Base-by-base conservation (phyloP, 179 eudicot genomes). In the Camellia oleifera region DNA sequence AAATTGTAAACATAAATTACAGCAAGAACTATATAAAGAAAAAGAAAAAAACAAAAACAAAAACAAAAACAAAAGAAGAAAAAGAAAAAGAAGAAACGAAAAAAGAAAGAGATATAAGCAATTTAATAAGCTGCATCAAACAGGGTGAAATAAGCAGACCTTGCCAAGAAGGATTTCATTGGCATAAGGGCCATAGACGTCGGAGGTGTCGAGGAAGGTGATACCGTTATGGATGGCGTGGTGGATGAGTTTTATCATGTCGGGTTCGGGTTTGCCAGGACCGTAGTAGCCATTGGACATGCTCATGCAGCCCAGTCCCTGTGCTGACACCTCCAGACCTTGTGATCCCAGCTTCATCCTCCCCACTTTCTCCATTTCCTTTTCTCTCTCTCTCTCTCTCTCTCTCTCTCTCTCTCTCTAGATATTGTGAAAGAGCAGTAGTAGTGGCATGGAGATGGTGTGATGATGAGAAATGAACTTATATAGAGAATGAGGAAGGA, bases 191-290 rank as follows among this genome's bases (percentile, higher is more conserved):
- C 75, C 77, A 4, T 69, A 72, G 48, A 52, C 42, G 18, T 78
- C 81, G 53, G 81, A 78, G 81, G 81, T 78, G 75, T 78, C 81
- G 66, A 77, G 74, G 80, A 77, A 77, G 50, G 80, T 77, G 74
- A 66, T 32, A 20, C 80, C 74, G 53, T 32, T 4, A 0, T 69
- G 23, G 75, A 78, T n/a, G 2, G 81, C 81, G 42, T 57, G 81
- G 66, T 68, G 81, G 75, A 78, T 78, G 40, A 78, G 75, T 6
- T 26, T 32, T 65, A 78, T 78, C 81, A 78, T 77, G 14, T 77
- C 61, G 5, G 11, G 0, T 23, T 48, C 72, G 4, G 78, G 68
- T 40, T 75, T 75, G 53, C 54, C 54, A 4, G 79, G 45, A 7
- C 72, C 71, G 40, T 78, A 77, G 80, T 11, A 52, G 26, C 23